These are phyloP conservation scores for Aspergillus uvarum DNA, from an alignment of 2,329 filamentous ascomycete species.

Conservation along the genomic window DNA sequence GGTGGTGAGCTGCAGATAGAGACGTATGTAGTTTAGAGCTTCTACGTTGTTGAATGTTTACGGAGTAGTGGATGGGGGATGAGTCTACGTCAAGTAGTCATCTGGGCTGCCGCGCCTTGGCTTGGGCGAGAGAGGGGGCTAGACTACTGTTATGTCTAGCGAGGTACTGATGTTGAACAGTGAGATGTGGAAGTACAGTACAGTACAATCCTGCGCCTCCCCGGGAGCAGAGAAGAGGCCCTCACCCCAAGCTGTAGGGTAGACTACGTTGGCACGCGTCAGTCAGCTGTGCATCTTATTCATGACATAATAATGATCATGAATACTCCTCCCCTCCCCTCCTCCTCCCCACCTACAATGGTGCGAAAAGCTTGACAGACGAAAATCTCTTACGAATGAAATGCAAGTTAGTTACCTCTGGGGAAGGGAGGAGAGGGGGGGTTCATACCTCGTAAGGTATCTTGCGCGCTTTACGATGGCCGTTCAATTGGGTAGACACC, in stretches of 20 bases:
- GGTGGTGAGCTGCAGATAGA: neutral
- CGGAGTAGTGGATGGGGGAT: too few relatives aligned
- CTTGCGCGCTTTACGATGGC: neutral
- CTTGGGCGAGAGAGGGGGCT: neutral
- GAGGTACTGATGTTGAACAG: neutral
- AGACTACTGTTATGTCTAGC: neutral
- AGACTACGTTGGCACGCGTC: neutral
- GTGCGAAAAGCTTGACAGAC: neutral
- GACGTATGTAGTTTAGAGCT: neutral
- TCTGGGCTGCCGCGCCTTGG: neutral
- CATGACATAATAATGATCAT: neutral
- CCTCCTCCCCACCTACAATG: neutral
- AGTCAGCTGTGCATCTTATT: neutral
- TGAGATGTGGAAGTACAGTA: neutral
- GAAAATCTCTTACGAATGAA: conserved; percentile 1
- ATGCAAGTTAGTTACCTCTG: neutral
- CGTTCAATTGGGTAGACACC: neutral
- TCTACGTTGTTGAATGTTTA: neutral
- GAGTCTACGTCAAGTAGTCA: too few relatives aligned
- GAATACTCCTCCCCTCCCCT: neutral
- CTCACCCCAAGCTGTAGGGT: neutral
- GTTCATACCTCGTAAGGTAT: neutral
- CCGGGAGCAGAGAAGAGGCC: neutral
- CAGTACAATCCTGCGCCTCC: neutral
- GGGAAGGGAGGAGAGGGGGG: neutral